phyloP scores from a whole-genome alignment of 2,329 filamentous ascomycete species.

The Fusarium floridanum region DNA sequence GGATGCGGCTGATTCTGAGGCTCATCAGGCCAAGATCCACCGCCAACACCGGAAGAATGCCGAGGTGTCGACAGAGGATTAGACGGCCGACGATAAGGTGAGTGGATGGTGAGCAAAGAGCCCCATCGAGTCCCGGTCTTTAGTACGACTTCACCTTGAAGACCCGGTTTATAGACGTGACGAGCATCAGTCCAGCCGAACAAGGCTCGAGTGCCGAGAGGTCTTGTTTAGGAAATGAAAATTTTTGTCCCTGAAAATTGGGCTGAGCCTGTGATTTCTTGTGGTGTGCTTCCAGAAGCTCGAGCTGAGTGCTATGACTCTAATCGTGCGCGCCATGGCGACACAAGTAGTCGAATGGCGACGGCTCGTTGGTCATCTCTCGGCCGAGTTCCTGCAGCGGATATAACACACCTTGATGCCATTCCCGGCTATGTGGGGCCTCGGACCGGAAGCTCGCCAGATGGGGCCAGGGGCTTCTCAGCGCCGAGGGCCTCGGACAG shows the following conservation, averaged over 20 bases:
- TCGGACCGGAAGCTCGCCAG: conserved; percentile 3
- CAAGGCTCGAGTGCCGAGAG: conserved; percentile 1
- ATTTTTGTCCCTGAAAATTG: not conserved
- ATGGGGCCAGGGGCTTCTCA: conserved; percentile 3
- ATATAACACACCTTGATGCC: not conserved
- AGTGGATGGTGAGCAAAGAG: conserved; percentile 13
- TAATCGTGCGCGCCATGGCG: conserved; percentile 13
- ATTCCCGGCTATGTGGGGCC: conserved; percentile 28
- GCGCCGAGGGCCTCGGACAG: conserved; percentile 15
- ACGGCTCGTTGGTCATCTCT: conserved; percentile 13
- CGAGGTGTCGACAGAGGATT: conserved; percentile 13
- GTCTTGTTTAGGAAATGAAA: not conserved
- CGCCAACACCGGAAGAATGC: conserved; percentile 17
- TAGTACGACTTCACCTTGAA: conserved; percentile 1
- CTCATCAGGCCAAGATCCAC: conserved; percentile 15
- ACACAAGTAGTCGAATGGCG: conserved; percentile 5
- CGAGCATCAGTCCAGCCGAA: conserved; percentile 26
- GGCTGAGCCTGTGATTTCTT: not conserved
- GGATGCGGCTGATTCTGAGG: conserved; percentile 32
- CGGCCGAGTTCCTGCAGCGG: conserved; percentile 25
- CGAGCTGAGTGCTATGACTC: conserved; percentile 1
- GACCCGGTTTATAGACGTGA: conserved; percentile 27
- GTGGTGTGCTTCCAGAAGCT: not conserved
- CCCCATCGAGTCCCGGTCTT: conserved; percentile 16
- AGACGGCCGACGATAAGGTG: conserved; percentile 6